Evolutionary conservation across 1,284 basidiomycete species (phyloP), one percentile per base, ranked within the genome.

Genomic region (Fomitopsis schrenkii): DNA sequence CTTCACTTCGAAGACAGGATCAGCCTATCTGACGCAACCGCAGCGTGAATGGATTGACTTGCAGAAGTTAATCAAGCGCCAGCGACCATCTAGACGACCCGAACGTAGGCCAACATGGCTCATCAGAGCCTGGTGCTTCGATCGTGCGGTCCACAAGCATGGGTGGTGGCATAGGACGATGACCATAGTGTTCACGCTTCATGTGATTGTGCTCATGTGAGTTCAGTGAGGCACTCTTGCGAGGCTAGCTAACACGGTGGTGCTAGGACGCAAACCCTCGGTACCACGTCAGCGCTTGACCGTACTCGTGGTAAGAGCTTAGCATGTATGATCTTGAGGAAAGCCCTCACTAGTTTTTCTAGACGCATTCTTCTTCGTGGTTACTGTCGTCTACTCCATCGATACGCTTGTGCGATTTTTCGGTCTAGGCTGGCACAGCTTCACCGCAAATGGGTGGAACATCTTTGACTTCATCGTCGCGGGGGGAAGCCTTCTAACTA

Each of bases 41-140:
- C 97, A 98, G 72, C 80, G 91, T 60, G 94, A 96, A 73, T 99
- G 97, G 97, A 91, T 96, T 60, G 95, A 98, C 74, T 75, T 99
- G 22, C 87, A 93, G 67, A 94, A 95, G 71, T 81, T 97, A 53
- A 92, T 99, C 74, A 87, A 83, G 60, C 88, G 94, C 28, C 95
- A 98, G 71, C 82, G 86, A 38, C 96, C 97, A 0, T 93, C 94
- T 0, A 92, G 91, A 69, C 79, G 93, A 46, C 94, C 95, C 0
- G 83, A 85, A 62, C 74, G 65, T 12, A 78, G 82, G 28, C 94
- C 87, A 6, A 79, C 72, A 5, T 85, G 75, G 71, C 67, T 61
- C 0, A 68, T 95, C 28, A 80, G 91, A 53, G 80, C 83, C 22
- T 98, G 97, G 96, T 98, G 97, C 73, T 98, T 90, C 74, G 90